These are phyloP conservation scores for Mycogone perniciosa DNA, from an alignment of 2,329 filamentous ascomycete species.

Conservation along the genomic window DNA sequence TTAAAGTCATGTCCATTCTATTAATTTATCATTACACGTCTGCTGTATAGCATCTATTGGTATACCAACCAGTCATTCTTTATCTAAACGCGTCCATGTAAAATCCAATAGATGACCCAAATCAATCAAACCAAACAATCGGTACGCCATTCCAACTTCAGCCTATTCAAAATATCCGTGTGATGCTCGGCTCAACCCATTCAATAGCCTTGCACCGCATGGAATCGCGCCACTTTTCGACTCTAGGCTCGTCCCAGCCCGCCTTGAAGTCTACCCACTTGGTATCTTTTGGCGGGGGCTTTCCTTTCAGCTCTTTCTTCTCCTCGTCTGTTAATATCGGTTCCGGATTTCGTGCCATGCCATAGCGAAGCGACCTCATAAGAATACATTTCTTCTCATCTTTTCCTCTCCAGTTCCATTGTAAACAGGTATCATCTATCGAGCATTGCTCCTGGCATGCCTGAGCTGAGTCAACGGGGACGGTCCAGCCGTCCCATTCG, in stretches of 20 bases:
- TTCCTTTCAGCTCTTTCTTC: slow-evolving; percentile 17
- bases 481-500: slow-evolving; percentile 25
- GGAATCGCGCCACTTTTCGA: slow-evolving; percentile 21
- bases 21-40: no score
- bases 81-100: background rate
- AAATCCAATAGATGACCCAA: background rate
- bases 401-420: slow-evolving; percentile 27
- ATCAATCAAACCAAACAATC: background rate
- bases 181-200: slow-evolving; percentile 27
- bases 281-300: slow-evolving; percentile 15
- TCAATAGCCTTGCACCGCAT: slow-evolving; percentile 24
- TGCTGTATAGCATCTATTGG: no score
- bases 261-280: slow-evolving; percentile 26
- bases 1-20: no score
- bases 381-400: slow-evolving; percentile 25
- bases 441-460: slow-evolving; percentile 24
- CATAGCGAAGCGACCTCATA: slow-evolving; percentile 24
- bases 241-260: slow-evolving; percentile 23
- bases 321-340: slow-evolving; percentile 17
- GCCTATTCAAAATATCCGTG: slow-evolving; percentile 9
- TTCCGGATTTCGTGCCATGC: slow-evolving; percentile 18
- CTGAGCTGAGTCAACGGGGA: slow-evolving; percentile 22
- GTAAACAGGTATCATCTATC: slow-evolving; percentile 21
- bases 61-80: no score
- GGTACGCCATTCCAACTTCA: background rate